phyloP scores from a whole-genome alignment of 805 yeast genomes.

The Candida ipomoeae region DNA sequence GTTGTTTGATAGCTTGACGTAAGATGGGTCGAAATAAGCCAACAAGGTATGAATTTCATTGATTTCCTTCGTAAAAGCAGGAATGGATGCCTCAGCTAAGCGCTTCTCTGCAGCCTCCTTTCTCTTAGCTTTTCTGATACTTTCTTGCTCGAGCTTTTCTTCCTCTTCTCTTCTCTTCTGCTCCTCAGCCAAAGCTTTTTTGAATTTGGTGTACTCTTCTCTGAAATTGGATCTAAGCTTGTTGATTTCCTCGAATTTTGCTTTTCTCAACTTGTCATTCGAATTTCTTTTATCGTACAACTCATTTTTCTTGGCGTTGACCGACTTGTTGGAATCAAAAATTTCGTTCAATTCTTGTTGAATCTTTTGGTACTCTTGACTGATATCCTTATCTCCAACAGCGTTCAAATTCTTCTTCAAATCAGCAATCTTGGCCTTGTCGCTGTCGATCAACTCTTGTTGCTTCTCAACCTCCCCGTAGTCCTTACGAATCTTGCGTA shows the following conservation, averaged over 20 bases:
- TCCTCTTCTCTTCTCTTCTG: slow-evolving; percentile 64
- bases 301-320: slow-evolving; percentile 61
- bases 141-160: slow-evolving; percentile 51
- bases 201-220: slow-evolving; percentile 68
- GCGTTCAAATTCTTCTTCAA: slow-evolving; percentile 64
- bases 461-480: slow-evolving; percentile 67
- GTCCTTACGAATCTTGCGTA: slow-evolving; percentile 78
- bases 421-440: slow-evolving; percentile 68
- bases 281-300: slow-evolving; percentile 64
- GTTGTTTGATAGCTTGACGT: slow-evolving; percentile 52
- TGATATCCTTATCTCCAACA: slow-evolving; percentile 60
- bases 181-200: slow-evolving; percentile 64
- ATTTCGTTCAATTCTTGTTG: slow-evolving; percentile 69
- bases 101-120: slow-evolving; percentile 59
- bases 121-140: slow-evolving; percentile 49
- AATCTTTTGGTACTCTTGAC: slow-evolving; percentile 61
- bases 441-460: slow-evolving; percentile 76
- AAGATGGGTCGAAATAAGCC: slow-evolving; percentile 71
- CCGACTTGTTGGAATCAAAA: slow-evolving; percentile 53
- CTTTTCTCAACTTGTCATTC: slow-evolving; percentile 64
- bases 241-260: slow-evolving; percentile 61
- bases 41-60: slow-evolving; percentile 69
- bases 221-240: slow-evolving; percentile 70
- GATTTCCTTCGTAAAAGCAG: slow-evolving; percentile 83
- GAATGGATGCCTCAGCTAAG: slow-evolving; percentile 68